Evolutionary conservation across 768 basidiomycete species (phyloP).

Genomic region (Rhizopogon roseolus): DNA sequence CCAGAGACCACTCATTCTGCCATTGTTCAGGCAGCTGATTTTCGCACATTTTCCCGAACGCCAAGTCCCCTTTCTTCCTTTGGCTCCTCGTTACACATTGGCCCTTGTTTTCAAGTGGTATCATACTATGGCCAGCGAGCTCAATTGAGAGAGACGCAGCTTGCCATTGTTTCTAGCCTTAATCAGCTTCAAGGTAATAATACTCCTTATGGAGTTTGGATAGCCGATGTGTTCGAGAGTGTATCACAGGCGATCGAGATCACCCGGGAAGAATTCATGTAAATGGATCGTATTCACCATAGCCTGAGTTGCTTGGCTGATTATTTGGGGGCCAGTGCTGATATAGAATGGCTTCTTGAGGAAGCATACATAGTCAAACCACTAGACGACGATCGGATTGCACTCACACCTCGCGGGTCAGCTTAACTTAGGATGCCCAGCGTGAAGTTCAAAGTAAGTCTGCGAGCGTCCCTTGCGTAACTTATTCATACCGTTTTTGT

Average conservation of each 20-base stretch:
- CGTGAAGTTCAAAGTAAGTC: not conserved
- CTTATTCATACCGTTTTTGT: not conserved
- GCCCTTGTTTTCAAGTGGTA: not conserved
- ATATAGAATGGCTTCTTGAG: slow-evolving; percentile 16
- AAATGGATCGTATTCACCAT: not conserved
- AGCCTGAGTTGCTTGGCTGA: not conserved
- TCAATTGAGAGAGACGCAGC: slow-evolving; percentile 17
- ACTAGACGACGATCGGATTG: slow-evolving; percentile 22
- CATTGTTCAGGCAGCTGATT: not conserved
- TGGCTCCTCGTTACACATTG: not conserved
- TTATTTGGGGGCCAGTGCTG: slow-evolving; percentile 5
- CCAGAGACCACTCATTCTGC: not conserved
- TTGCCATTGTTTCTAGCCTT: slow-evolving; percentile 13
- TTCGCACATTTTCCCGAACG: not conserved
- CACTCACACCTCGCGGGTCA: slow-evolving; percentile 18
- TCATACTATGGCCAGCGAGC: slow-evolving; percentile 7
- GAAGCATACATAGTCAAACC: slow-evolving; percentile 28
- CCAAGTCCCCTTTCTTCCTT: not conserved
- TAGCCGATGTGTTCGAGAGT: slow-evolving; percentile 1
- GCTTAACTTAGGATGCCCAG: not conserved
- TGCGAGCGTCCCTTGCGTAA: not conserved
- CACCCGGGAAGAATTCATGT: slow-evolving; percentile 18
- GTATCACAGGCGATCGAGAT: not conserved
- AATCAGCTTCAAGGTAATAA: slow-evolving; percentile 9
- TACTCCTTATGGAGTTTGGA: slow-evolving; percentile 11